phyloP scores from a whole-genome alignment of 345 rosid species.

The Rhodamnia argentea region DNA sequence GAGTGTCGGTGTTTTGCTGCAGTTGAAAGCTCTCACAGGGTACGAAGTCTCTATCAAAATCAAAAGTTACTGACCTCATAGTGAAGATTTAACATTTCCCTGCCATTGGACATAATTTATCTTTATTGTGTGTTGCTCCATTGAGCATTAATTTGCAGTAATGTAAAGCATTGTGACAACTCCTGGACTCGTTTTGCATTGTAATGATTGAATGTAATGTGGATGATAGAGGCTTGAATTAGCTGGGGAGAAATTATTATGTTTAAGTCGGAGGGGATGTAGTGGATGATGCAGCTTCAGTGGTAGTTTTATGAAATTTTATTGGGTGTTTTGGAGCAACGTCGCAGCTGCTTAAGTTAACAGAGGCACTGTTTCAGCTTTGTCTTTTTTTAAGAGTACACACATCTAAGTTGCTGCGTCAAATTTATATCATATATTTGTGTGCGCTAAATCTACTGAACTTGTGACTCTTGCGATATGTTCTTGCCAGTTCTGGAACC shows the following conservation, averaged over 20 bases:
- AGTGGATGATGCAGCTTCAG: background rate
- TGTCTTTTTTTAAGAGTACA: background rate
- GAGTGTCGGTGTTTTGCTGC: background rate
- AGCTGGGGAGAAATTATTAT: background rate
- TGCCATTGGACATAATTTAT: background rate
- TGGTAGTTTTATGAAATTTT: background rate
- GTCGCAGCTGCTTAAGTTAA: background rate
- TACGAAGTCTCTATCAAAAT: background rate
- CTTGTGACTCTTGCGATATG: background rate
- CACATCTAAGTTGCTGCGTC: background rate
- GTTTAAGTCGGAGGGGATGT: background rate
- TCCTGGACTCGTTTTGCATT: background rate
- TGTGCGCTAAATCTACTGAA: background rate
- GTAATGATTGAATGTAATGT: background rate
- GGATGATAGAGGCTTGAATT: background rate
- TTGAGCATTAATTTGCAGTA: background rate
- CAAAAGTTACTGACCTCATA: background rate
- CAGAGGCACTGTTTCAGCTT: background rate
- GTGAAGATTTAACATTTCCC: background rate
- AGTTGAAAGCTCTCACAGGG: background rate
- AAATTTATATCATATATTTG: background rate
- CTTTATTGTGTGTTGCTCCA: background rate
- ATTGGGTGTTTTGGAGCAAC: background rate
- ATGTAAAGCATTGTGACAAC: background rate
- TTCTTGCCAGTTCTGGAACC: constrained; percentile 61